phyloP scores from a whole-genome alignment of 345 rosid genomes.

The Arabis hirsuta region DNA sequence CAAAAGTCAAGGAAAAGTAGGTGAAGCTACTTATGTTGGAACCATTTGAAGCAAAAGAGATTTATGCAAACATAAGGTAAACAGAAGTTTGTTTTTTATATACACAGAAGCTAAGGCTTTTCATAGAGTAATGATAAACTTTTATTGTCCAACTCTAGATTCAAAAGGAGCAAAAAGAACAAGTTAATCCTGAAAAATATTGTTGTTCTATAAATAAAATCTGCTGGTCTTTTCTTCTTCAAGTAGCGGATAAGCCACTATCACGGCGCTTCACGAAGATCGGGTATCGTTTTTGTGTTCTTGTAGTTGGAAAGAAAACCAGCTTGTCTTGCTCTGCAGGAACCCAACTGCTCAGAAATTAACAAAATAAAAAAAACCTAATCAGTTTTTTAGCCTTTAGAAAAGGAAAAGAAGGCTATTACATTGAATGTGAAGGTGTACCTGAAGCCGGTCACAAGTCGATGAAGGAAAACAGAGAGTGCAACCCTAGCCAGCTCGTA shows the following conservation, averaged over 20 bases:
- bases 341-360: constrained; percentile 66
- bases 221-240: background rate
- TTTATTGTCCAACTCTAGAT: constrained; percentile 35
- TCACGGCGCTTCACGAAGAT: constrained; percentile 62
- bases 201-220: constrained; percentile 32
- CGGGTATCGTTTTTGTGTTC: constrained; percentile 91
- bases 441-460: constrained; percentile 63
- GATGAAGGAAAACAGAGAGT: constrained; percentile 68
- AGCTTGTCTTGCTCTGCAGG: constrained; percentile 88
- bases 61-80: constrained; percentile 24
- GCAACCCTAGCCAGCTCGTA: constrained; percentile 69
- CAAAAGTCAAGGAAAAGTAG: background rate
- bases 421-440: constrained; percentile 14
- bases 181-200: constrained; percentile 35
- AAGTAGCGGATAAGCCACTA: constrained; percentile 30
- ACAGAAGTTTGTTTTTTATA: constrained; percentile 24
- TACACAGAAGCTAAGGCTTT: constrained; percentile 32
- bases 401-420: background rate
- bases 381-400: background rate
- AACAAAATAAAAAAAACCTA: background rate
- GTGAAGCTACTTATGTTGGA: background rate
- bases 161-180: constrained; percentile 19
- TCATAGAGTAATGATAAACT: constrained; percentile 20
- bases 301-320: constrained; percentile 90
- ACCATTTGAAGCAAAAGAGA: constrained; percentile 26